Percentiles rank a stretch among this genome's conserved stretches.
Evolutionary conservation across 305 asterid genomes (phyloP).

Genomic region (Fraxinus albicans): DNA sequence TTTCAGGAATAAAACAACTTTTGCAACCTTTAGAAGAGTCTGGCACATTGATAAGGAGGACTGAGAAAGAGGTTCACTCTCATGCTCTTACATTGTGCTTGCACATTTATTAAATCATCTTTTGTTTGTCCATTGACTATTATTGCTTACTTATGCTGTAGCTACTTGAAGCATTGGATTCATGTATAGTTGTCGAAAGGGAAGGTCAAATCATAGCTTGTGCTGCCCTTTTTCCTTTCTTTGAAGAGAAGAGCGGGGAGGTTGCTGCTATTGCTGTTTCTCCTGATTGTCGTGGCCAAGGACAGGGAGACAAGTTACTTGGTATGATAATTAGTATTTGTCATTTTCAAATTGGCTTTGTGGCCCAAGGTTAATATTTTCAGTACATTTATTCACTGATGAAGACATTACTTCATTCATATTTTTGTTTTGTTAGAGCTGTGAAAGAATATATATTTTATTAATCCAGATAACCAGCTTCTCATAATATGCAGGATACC

Average conservation of each 20-base stretch:
- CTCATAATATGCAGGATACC: neutral
- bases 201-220: conserved; percentile 93
- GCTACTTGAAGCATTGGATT: conserved; percentile 66
- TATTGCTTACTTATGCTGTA: conserved; percentile 25
- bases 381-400: neutral
- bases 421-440: neutral
- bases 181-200: conserved; percentile 78
- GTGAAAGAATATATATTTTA: neutral
- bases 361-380: neutral
- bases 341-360: neutral
- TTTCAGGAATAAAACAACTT: conserved; percentile 68
- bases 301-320: conserved; percentile 96
- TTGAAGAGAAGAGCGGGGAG: conserved; percentile 81
- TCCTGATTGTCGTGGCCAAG: conserved; percentile 96
- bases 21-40: conserved; percentile 81
- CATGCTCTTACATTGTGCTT: conserved; percentile 14
- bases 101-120: conserved; percentile 7
- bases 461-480: neutral
- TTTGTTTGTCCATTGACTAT: conserved; percentile 7
- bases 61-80: conserved; percentile 65
- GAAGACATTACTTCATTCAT: neutral
- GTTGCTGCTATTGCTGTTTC: conserved; percentile 98
- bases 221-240: conserved; percentile 82
- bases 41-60: conserved; percentile 78
- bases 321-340: conserved; percentile 42